Evolutionary conservation across 352 stramenopile genomes (phyloP).

Genomic region (Phytophthora kernoviae): DNA sequence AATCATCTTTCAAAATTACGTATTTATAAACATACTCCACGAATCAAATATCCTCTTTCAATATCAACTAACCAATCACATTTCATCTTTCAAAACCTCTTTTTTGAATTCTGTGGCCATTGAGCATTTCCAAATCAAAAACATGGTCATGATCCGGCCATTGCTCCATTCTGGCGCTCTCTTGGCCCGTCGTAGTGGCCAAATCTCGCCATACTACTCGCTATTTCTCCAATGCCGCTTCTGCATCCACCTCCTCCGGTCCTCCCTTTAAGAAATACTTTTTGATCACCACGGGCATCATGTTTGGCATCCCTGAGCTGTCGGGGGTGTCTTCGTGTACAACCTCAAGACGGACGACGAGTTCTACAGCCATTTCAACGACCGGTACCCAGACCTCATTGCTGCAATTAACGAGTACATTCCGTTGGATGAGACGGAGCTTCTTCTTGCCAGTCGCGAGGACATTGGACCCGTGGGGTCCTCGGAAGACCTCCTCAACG

Average conservation of each 20-base stretch:
- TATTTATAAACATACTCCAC: too few relatives aligned
- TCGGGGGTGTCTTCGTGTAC: constrained; percentile 79
- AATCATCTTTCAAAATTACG: too few relatives aligned
- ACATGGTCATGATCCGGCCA: constrained; percentile 8
- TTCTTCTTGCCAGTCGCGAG: constrained; percentile 55
- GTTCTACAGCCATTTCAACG: constrained; percentile 86
- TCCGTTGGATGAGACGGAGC: constrained; percentile 50
- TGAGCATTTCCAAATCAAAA: not conserved
- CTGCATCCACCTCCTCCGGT: constrained; percentile 7
- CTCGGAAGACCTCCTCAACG: constrained; percentile 58
- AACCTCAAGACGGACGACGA: constrained; percentile 83
- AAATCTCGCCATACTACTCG: not conserved
- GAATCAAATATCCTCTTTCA: too few relatives aligned
- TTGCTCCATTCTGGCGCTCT: constrained; percentile 16
- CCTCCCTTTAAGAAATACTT: constrained; percentile 79
- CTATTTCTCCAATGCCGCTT: constrained; percentile 12
- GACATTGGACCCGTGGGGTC: constrained; percentile 72
- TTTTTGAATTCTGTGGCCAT: not conserved
- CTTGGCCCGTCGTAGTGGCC: not conserved
- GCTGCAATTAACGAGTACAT: constrained; percentile 69
- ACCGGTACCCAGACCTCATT: constrained; percentile 81
- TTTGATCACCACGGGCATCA: constrained; percentile 75
- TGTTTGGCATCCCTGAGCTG: constrained; percentile 72
- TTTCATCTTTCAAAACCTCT: not conserved
- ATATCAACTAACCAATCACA: too few relatives aligned